Base-by-base conservation (phyloP, 2,329 filamentous ascomycete genomes). In the Gnomoniopsis smithogilvyi region DNA sequence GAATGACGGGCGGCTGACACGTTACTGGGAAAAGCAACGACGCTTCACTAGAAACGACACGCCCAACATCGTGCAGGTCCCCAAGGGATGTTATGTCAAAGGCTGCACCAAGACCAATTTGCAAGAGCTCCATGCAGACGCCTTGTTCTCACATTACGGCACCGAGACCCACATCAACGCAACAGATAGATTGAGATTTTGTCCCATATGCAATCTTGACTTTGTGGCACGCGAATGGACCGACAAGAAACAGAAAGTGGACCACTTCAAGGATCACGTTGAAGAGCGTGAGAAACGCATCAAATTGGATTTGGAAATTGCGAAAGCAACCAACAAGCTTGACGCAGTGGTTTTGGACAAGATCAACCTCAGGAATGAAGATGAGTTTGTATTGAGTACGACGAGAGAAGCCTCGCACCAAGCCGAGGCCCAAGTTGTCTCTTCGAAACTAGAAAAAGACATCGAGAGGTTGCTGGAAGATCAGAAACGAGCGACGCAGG, bases 211-310 rank as follows among this genome's bases (percentile, higher is more conserved):
- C 45, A 21, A 46, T 4, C 30, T 59, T 10, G 43, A 54, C 45
- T 62, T 62, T 24, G 48, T 30, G 14, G 11, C 22, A 45, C 52
- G 60, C n/a, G 49, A 45, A 12, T 62, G 57, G 56, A 17, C 19
- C 17, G 21, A 38, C 10, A n/a, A 12, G 14, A 1, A 11, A n/a
- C 30, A 62, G 19, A 56, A 62, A 45, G 49, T 53, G 30, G 43
- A 38, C 15, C 60, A 62, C 53, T 47, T 62, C 8, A 30, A 60
- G 12, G 60, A 60, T 50, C 60, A 62, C 55, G 17, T 61, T 38
- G 36, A 51, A 2, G 19, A 22, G 21, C 55, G 56, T 14, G 17
- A 14, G 24, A 15, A 22, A 3, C 59, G 59, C 19, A 51, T 59
- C 41, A 33, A 38, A 19, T 41, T 51, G 14, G 59, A 61, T 21